Evolutionary conservation across 2,329 filamentous ascomycete genomes (phyloP).

Genomic region (Cladobotryum protrusum): DNA sequence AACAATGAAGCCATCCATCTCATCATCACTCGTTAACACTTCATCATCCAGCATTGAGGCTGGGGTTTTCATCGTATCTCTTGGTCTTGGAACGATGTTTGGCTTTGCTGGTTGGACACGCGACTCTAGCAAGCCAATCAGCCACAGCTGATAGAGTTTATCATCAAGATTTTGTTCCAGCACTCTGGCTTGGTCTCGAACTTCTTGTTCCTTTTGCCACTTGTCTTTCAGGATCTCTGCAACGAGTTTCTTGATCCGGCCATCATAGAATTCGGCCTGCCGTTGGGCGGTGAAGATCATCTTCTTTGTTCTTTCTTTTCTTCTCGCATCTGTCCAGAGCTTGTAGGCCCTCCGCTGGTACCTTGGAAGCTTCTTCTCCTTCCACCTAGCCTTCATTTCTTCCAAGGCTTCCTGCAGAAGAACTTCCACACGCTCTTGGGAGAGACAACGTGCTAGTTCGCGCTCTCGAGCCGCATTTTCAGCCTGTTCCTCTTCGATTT

Average conservation of each 20-base stretch:
- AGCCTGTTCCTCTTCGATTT: slow-evolving; percentile 47
- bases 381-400: slow-evolving; percentile 50
- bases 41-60: slow-evolving; percentile 36
- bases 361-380: slow-evolving; percentile 48
- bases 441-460: slow-evolving; percentile 24
- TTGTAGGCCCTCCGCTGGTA: slow-evolving; percentile 50
- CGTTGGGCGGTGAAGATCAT: slow-evolving; percentile 40
- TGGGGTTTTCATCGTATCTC: neutral
- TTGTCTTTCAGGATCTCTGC: slow-evolving; percentile 44
- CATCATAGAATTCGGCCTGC: slow-evolving; percentile 36
- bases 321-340: slow-evolving; percentile 55
- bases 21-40: slow-evolving; percentile 44
- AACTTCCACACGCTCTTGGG: slow-evolving; percentile 40
- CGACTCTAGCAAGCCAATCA: slow-evolving; percentile 39
- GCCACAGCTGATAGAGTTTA: slow-evolving; percentile 48
- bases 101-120: slow-evolving; percentile 34
- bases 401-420: slow-evolving; percentile 50
- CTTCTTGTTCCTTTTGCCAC: slow-evolving; percentile 47
- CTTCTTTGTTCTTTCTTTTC: slow-evolving; percentile 25
- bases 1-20: slow-evolving; percentile 46
- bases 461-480: slow-evolving; percentile 15
- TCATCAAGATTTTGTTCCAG: slow-evolving; percentile 62
- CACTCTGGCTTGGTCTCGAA: slow-evolving; percentile 49
- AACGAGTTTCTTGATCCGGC: slow-evolving; percentile 50
- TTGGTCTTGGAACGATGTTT: slow-evolving; percentile 17